Evolutionary conservation across 2,329 filamentous ascomycete genomes (phyloP).

Genomic region (Penicillium sp.): DNA sequence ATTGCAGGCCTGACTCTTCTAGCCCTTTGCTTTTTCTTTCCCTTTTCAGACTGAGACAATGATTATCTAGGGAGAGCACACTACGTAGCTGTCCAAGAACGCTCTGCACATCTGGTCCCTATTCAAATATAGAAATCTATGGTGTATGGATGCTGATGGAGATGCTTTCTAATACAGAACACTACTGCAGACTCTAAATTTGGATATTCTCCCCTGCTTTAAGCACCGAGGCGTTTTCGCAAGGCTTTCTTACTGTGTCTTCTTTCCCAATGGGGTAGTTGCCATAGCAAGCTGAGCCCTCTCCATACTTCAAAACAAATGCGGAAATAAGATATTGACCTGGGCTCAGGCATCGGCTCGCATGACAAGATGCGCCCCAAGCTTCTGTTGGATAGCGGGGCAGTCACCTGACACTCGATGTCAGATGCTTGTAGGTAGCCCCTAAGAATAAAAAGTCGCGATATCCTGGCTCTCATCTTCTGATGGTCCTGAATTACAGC

Average conservation of each 20-base stretch:
- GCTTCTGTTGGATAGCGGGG: background rate
- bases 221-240: background rate
- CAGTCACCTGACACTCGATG: slow-evolving; percentile 10
- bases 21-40: slow-evolving; percentile 9
- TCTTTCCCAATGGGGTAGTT: background rate
- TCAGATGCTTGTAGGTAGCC: background rate
- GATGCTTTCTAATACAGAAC: background rate
- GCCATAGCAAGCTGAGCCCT: background rate
- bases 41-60: background rate
- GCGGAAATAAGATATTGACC: background rate
- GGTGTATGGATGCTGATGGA: background rate
- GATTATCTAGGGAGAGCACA: background rate
- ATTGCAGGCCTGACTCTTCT: slow-evolving; percentile 1
- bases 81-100: background rate
- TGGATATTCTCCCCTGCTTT: slow-evolving; percentile 1
- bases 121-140: background rate
- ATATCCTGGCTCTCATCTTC: background rate
- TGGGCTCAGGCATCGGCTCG: too few species aligned
- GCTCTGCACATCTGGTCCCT: background rate
- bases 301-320: background rate
- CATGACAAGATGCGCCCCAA: background rate
- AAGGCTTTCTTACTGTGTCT: background rate
- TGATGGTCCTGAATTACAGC: background rate
- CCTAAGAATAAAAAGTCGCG: background rate
- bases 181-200: background rate